Conservation (phyloP, 768 basidiomycete species). For the Termitomyces titanicus region DNA sequence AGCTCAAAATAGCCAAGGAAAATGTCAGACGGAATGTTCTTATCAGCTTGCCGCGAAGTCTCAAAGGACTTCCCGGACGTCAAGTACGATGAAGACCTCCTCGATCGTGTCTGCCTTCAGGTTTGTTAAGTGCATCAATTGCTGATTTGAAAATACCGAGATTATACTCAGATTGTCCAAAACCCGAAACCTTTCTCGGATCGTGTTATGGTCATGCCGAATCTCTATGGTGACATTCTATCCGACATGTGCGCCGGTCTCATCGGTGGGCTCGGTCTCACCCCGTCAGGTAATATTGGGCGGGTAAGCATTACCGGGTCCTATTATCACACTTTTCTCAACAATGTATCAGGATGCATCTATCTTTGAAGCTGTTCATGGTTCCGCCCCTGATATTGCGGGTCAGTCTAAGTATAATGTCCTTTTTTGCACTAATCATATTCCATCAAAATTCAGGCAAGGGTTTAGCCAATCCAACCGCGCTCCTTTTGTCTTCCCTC, state of each 20-base stretch:
- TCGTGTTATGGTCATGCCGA: constrained; percentile 99
- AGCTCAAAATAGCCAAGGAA: constrained; percentile 57
- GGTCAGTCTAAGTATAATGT: constrained; percentile 40
- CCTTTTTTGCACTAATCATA: background rate
- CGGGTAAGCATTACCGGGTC: constrained; percentile 47
- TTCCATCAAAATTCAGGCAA: constrained; percentile 57
- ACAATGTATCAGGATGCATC: constrained; percentile 77
- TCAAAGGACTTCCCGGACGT: constrained; percentile 94
- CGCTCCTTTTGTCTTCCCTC: constrained; percentile 86
- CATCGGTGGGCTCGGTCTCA: constrained; percentile 96
- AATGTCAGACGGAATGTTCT: constrained; percentile 99
- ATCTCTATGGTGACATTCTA: constrained; percentile 92
- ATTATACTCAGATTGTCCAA: constrained; percentile 64
- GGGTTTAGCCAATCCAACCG: constrained; percentile 98
- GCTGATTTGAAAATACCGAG: background rate
- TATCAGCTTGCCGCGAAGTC: constrained; percentile 94
- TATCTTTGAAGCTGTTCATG: constrained; percentile 99
- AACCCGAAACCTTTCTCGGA: constrained; percentile 93
- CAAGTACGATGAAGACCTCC: constrained; percentile 92
- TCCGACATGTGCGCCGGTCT: constrained; percentile 99
- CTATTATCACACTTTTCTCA: constrained; percentile 6
- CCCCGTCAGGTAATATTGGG: constrained; percentile 97
- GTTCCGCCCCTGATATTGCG: constrained; percentile 98
- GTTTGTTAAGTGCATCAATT: constrained; percentile 32
- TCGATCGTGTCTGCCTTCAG: constrained; percentile 94